Base-by-base conservation (phyloP, 768 basidiomycete species). In the Amanita molliuscula region DNA sequence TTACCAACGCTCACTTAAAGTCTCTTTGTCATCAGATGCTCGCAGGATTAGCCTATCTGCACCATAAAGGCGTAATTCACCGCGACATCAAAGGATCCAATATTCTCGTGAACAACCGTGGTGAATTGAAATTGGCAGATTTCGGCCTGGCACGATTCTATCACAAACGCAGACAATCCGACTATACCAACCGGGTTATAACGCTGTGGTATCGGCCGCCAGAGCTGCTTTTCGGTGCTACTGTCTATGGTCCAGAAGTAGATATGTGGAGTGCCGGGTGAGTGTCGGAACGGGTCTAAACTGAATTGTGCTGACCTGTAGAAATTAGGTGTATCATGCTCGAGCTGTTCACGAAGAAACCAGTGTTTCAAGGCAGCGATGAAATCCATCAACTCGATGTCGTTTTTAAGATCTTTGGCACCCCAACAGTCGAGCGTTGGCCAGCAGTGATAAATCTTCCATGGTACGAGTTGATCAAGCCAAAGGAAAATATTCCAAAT, bases 211-310 rank as follows among this genome's bases (percentile, higher is more conserved):
- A 99, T 65, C 78, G 96, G 50, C 89, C 93, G 4, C 96, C 95
- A 8, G 96, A 99, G 61, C 73, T 99, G 18, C 68, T 99, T 35
- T 84, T 97, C 58, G 96, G 96, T 25, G 89, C 93, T 26, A 99
- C 96, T 0, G 80, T 92, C 10, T 99, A 99, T 67, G 94, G 92
- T 2, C 85, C 93, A 4, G 94, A 95, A 61, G 95, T 99, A 20
- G 96, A 99, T 60, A 96, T 98, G 84, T 99, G 96, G 96, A 95
- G 92, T 64, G 96, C 96, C 36, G 96, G 96, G 92, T 95, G 67
- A 57, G 76, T 67, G 28, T 35, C 31, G 33, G 29, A 10, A 47
- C 23, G 18, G 48, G 16, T 15, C 40, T 29, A 5, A 5, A 33
- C 50, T 34, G 34, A 16, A 47, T 25, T 47, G 11, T 29, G n/a